Conservation (phyloP, 441 rosid species). For the Eutrema salsugineum region DNA sequence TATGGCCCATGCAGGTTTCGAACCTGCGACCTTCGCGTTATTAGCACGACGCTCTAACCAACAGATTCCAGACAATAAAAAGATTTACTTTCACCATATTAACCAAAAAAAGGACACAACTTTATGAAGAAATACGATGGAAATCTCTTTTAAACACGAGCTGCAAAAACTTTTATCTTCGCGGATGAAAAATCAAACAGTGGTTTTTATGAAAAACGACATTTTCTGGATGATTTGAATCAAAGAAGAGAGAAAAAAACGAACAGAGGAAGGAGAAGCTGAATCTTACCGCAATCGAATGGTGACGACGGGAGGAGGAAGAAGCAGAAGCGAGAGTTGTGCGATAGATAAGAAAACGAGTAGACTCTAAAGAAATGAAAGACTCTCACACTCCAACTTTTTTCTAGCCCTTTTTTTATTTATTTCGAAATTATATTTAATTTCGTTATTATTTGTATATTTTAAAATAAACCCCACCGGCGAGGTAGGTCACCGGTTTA, state of each 20-base stretch:
- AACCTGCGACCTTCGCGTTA: slow-evolving; percentile 90
- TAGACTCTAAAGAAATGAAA: slow-evolving; percentile 8
- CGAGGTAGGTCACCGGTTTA: slow-evolving; percentile 19
- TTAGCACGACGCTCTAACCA: slow-evolving; percentile 85
- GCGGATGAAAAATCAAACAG: too few species aligned
- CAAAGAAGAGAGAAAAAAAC: not conserved
- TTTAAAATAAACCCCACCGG: not conserved
- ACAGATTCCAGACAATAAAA: too few species aligned
- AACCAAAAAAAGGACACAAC: too few species aligned
- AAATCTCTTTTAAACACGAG: too few species aligned
- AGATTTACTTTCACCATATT: too few species aligned
- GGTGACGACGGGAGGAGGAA: slow-evolving; percentile 20
- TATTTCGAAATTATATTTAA: not conserved
- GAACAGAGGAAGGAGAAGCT: not conserved
- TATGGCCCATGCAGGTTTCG: slow-evolving; percentile 71
- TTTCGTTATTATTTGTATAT: not conserved
- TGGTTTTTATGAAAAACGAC: too few species aligned
- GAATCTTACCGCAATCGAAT: slow-evolving; percentile 13
- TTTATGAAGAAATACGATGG: too few species aligned
- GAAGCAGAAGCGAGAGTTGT: not conserved
- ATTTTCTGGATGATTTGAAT: not conserved
- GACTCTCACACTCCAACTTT: not conserved
- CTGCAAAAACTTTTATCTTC: too few species aligned
- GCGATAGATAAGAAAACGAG: slow-evolving; percentile 17
- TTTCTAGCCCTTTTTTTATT: not conserved